These are phyloP conservation scores for Xylariaceae sp. DNA, from an alignment of 2,329 filamentous ascomycete species.

Conservation along the genomic window DNA sequence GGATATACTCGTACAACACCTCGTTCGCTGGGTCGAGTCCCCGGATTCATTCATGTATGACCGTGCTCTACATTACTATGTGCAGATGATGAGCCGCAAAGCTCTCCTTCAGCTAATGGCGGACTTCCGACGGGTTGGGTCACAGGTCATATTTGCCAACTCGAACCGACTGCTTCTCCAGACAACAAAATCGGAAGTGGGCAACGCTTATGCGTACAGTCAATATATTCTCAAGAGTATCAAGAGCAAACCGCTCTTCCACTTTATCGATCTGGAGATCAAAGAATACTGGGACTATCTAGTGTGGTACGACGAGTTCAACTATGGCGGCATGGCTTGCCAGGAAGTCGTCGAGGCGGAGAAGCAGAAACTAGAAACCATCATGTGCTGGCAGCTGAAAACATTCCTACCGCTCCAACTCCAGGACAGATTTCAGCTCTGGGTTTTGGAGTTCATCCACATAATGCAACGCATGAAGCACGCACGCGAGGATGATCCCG, in stretches of 20 bases:
- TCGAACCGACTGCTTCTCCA: conserved; percentile 85
- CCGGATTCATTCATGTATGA: conserved; percentile 94
- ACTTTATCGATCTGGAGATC: conserved; percentile 94
- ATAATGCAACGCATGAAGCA: conserved; percentile 86
- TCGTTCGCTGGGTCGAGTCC: conserved; percentile 95
- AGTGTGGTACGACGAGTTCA: conserved; percentile 98
- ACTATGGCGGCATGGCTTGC: conserved; percentile 93
- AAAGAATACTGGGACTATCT: conserved; percentile 99
- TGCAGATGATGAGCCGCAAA: conserved; percentile 97
- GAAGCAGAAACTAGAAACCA: conserved; percentile 74
- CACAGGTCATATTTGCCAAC: conserved; percentile 91
- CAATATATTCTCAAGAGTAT: conserved; percentile 98
- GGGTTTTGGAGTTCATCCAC: conserved; percentile 91
- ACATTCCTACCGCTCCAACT: conserved; percentile 78
- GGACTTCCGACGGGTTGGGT: conserved; percentile 91
- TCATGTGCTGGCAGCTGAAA: conserved; percentile 98
- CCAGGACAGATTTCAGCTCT: conserved; percentile 81
- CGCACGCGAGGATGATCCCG: conserved; percentile 47
- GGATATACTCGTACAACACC: conserved; percentile 92
- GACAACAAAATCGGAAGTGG: conserved; percentile 93
- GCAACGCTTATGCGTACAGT: conserved; percentile 92
- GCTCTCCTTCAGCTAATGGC: conserved; percentile 95
- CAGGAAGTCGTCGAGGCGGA: conserved; percentile 67
- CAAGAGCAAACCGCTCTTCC: conserved; percentile 88
- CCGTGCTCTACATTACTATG: conserved; percentile 88